Conservation (phyloP, 192 early-diverging fungal species). For the Gonapodya prolifera region DNA sequence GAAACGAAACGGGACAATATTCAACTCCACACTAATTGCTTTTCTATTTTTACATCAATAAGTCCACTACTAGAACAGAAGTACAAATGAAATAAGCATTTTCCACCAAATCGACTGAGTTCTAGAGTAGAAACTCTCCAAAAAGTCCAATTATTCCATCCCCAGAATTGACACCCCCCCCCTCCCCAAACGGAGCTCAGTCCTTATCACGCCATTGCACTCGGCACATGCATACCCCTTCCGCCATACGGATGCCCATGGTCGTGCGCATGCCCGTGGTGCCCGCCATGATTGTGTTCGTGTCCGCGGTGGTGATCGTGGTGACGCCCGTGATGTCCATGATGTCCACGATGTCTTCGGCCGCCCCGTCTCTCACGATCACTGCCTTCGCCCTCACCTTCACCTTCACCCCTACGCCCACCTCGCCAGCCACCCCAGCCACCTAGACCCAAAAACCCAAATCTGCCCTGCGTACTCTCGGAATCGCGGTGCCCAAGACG, state of each 20-base stretch:
- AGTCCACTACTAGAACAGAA: too few relatives aligned
- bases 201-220: background rate
- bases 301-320: background rate
- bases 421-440: background rate
- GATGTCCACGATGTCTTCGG: background rate
- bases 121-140: too few relatives aligned
- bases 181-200: too few relatives aligned
- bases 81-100: too few relatives aligned
- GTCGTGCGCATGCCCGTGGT: background rate
- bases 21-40: too few relatives aligned
- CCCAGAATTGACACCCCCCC: too few relatives aligned
- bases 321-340: background rate
- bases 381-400: background rate
- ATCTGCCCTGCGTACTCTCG: background rate
- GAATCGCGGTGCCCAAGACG: background rate
- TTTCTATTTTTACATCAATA: too few relatives aligned
- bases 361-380: background rate
- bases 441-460: too few relatives aligned
- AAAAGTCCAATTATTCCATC: too few relatives aligned
- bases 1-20: too few relatives aligned
- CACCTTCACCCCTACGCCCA: background rate
- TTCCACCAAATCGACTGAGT: too few relatives aligned
- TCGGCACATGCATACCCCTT: background rate
- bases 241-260: background rate
- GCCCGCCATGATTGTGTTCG: background rate